Conservation (phyloP, 345 rosid species). For the Crucihimalaya himalaica region DNA sequence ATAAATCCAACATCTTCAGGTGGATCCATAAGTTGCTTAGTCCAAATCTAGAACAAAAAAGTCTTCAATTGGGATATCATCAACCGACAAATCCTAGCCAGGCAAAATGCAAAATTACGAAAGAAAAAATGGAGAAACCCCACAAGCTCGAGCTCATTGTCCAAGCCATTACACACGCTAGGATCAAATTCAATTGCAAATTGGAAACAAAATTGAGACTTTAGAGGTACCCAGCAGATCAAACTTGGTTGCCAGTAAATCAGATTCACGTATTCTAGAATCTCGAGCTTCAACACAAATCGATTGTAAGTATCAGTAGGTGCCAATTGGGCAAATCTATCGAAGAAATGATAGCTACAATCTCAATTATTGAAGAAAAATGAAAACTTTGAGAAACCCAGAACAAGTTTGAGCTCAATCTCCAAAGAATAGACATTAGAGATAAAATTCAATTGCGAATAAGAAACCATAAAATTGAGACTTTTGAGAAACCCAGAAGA, state of each 20-base stretch:
- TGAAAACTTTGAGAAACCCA: background rate
- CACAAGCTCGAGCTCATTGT: background rate
- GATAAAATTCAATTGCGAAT: slow-evolving; percentile 1
- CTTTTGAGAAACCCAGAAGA: slow-evolving; percentile 17
- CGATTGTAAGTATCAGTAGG: background rate
- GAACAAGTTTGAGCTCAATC: background rate
- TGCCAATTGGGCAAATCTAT: background rate
- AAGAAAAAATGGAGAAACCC: slow-evolving; percentile 8
- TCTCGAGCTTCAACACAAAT: background rate
- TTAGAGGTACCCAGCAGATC: slow-evolving; percentile 5
- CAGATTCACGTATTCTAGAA: background rate
- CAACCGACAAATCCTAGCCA: background rate
- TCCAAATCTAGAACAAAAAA: background rate
- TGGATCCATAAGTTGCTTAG: background rate
- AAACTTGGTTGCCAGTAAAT: background rate
- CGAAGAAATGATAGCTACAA: too few relatives aligned
- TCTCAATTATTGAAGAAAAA: background rate
- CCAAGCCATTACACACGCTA: background rate
- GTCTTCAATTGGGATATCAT: background rate
- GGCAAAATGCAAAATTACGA: background rate
- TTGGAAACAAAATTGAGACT: background rate
- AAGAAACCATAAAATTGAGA: background rate
- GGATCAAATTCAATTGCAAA: background rate
- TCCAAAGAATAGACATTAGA: background rate
- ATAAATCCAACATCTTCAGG: background rate